Evolutionary conservation across 2,329 filamentous ascomycete species (phyloP), one percentile per base, ranked within the genome.

Genomic region (Amesomyces nigricolor): DNA sequence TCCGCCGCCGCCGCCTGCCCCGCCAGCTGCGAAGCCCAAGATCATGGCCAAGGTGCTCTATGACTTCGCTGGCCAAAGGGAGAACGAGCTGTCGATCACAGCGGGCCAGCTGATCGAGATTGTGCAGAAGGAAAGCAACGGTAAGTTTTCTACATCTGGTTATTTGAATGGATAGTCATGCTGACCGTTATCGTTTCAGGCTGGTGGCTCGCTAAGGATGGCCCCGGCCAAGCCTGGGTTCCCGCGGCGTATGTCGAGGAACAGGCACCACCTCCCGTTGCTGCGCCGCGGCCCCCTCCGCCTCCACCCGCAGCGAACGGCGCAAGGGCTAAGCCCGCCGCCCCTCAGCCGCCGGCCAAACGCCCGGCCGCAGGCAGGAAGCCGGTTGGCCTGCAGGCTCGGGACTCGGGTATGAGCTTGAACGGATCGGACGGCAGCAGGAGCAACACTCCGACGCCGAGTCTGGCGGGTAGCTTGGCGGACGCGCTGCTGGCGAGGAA

Each of bases 161-260:
- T 7, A 9, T 29, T 6, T 32, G 0, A 5, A 29, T 29, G 13
- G 3, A 30, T 11, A 46, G n/a, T 16, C 11, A 32, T 51, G 63
- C 70, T 71, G 57, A 73, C 54, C 17, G n/a, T 17, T n/a, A 22
- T 13, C 19, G 3, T 17, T 43, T 39, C 63, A 96, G 92, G 94
- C 51, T 99, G 94, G 94, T 97, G 92, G 92, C 78, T 97, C 46
- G 94, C 87, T 60, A 92, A 90, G 75, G 88, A 86, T 59, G 73
- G 62, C 5, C 63, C 64, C 4, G 82, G 82, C n/a, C 89, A 94
- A 71, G 94, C 91, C 50, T 99, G 94, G 94, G 84, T 94, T 3
- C 94, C 94, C 0, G 88, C 91, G 17, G 90, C 92, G 17, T 99
- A 99, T 66, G 86, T 99, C 8, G 88, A 97, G 72, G 91, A 96